Evolutionary conservation across 192 early-diverging fungal genomes (phyloP).

Genomic region (Allomyces macrogynus): DNA sequence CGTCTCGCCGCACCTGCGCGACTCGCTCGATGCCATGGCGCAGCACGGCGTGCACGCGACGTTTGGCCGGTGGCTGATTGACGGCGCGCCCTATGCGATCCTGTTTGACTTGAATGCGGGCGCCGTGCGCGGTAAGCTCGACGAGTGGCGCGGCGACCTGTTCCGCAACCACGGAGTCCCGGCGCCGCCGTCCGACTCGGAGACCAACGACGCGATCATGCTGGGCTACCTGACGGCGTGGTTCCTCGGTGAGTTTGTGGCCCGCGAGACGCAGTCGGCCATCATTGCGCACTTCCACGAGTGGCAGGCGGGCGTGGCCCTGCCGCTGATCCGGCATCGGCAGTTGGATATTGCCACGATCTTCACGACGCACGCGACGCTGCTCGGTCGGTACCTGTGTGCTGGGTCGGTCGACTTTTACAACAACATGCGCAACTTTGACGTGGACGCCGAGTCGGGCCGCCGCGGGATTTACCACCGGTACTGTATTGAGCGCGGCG

Average conservation of each 20-base stretch:
- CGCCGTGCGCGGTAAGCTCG: slow-evolving; percentile 50
- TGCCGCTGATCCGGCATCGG: slow-evolving; percentile 68
- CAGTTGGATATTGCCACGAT: slow-evolving; percentile 75
- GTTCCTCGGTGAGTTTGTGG: slow-evolving; percentile 64
- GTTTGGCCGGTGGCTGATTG: slow-evolving; percentile 89
- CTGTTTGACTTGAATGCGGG: slow-evolving; percentile 55
- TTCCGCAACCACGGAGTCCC: slow-evolving; percentile 79
- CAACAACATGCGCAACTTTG: slow-evolving; percentile 80
- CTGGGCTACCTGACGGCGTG: slow-evolving; percentile 88
- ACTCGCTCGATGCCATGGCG: slow-evolving; percentile 47
- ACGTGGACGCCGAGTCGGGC: slow-evolving; percentile 85
- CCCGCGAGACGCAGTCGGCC: slow-evolving; percentile 26
- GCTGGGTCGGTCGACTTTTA: slow-evolving; percentile 94
- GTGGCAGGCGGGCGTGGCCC: slow-evolving; percentile 82
- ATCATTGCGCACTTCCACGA: slow-evolving; percentile 96
- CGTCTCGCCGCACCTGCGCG: slow-evolving; percentile 36
- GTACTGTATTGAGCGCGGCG: slow-evolving; percentile 88
- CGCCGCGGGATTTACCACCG: slow-evolving; percentile 94
- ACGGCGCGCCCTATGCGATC: slow-evolving; percentile 72
- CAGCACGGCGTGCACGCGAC: slow-evolving; percentile 55
- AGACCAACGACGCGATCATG: slow-evolving; percentile 85
- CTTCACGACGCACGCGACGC: slow-evolving; percentile 89
- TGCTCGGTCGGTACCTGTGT: slow-evolving; percentile 86
- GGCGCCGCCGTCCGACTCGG: slow-evolving; percentile 73
- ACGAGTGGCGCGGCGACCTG: slow-evolving; percentile 93